A percentile compares a stretch with the other conserved stretches of the same genome.
Conservation (phyloP, 2,329 filamentous ascomycete genomes). For the Colletotrichum sp. region DNA sequence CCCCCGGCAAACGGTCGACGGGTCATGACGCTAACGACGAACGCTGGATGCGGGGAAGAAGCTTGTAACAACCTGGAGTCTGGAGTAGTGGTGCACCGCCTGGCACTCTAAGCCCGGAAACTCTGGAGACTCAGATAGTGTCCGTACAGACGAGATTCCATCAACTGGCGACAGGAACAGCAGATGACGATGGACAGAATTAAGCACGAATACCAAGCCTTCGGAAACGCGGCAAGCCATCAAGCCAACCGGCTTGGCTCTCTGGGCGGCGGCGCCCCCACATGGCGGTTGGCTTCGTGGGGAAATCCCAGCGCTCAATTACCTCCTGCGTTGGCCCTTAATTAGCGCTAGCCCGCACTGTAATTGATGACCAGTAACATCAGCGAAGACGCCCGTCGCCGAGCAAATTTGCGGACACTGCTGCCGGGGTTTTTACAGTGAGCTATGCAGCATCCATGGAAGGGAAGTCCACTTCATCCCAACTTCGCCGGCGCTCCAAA, state of each 20-base stretch:
- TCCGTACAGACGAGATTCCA: neutral
- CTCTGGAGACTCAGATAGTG: neutral
- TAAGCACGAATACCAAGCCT: conserved; percentile 10
- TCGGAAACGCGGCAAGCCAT: conserved; percentile 3
- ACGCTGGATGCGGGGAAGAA: neutral
- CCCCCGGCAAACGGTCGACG: neutral
- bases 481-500: neutral
- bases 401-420: neutral
- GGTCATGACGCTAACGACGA: neutral
- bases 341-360: conserved; percentile 13
- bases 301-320: neutral
- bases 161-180: neutral
- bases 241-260: conserved; percentile 14
- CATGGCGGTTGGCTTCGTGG: neutral
- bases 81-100: neutral
- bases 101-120: neutral
- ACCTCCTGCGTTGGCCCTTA: neutral
- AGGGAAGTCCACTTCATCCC: neutral
- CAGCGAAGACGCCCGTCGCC: neutral
- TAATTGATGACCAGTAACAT: neutral
- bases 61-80: neutral
- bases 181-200: neutral
- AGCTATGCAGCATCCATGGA: neutral
- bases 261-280: neutral
- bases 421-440: neutral